phyloP scores from a whole-genome alignment of 108 stramenopile genomes.

The Cyclotella baltica region DNA sequence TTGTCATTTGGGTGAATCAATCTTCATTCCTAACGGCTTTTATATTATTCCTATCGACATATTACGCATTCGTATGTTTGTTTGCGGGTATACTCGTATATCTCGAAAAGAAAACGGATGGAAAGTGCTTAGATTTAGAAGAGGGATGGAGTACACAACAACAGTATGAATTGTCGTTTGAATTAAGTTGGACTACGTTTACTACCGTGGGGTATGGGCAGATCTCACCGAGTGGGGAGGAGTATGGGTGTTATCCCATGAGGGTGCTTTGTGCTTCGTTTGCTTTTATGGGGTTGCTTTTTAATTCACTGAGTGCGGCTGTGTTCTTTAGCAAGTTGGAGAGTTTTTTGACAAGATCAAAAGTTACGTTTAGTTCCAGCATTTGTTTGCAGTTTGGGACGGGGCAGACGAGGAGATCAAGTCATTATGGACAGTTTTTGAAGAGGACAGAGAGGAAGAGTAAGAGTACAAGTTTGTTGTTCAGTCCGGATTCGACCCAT shows the following conservation, averaged over 20 bases:
- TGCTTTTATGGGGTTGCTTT: conserved; percentile 50
- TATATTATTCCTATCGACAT: conserved; percentile 6
- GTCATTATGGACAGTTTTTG: conserved; percentile 19
- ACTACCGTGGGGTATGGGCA: conserved; percentile 49
- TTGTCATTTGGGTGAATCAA: conserved; percentile 39
- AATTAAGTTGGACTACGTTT: conserved; percentile 50
- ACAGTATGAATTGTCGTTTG: conserved; percentile 34
- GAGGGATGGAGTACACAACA: conserved; percentile 1
- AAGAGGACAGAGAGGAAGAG: background rate
- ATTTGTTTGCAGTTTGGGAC: conserved; percentile 32
- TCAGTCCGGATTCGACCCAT: too few species aligned
- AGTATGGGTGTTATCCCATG: conserved; percentile 28
- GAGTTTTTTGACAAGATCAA: conserved; percentile 25
- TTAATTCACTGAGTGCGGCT: conserved; percentile 37
- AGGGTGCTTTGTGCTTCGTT: conserved; percentile 30
- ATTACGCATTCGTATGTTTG: conserved; percentile 28
- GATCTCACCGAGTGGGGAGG: conserved; percentile 17
- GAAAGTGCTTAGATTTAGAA: conserved; percentile 21
- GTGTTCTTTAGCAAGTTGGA: conserved; percentile 40
- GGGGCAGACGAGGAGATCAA: background rate
- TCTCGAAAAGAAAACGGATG: conserved; percentile 23
- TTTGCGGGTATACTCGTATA: conserved; percentile 26
- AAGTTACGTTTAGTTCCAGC: conserved; percentile 37
- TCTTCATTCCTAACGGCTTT: conserved; percentile 29
- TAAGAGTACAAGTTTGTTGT: too few species aligned